Conservation (phyloP, 371 early-diverging fungal genomes). For the Apophysomyces variabilis region DNA sequence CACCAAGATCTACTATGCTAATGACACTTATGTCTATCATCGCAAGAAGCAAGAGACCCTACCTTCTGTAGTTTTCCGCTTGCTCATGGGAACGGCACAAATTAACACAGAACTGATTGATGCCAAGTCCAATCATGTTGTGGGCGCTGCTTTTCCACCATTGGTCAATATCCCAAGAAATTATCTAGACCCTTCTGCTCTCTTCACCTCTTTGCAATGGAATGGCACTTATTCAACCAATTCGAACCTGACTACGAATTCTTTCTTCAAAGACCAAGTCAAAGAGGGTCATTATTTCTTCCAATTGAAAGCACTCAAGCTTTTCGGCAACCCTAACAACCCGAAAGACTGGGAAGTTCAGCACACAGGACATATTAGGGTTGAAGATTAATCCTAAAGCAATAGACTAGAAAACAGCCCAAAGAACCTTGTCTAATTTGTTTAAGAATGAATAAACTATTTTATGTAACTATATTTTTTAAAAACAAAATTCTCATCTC, state of each 20-base stretch:
- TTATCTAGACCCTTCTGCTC: not conserved
- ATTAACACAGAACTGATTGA: slow-evolving; percentile 33
- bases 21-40: slow-evolving; percentile 29
- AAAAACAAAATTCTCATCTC: no score
- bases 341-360: slow-evolving; percentile 31
- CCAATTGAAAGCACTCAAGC: slow-evolving; percentile 30
- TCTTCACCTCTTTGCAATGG: slow-evolving; percentile 19
- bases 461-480: no score
- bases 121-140: slow-evolving; percentile 24
- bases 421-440: no score
- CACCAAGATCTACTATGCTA: slow-evolving; percentile 18
- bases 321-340: slow-evolving; percentile 35
- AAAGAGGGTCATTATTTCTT: slow-evolving; percentile 29
- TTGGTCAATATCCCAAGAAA: not conserved
- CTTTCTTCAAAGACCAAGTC: slow-evolving; percentile 23
- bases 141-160: slow-evolving; percentile 18
- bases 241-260: slow-evolving; percentile 7
- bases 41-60: slow-evolving; percentile 20
- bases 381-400: slow-evolving; percentile 29
- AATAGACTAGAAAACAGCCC: not conserved
- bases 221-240: slow-evolving; percentile 35
- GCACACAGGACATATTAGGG: slow-evolving; percentile 30
- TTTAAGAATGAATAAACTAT: no score
- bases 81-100: slow-evolving; percentile 30
- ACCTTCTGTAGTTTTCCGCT: slow-evolving; percentile 33